Base-by-base conservation (phyloP, 148 eudicot genomes). In the Pouteria glomerata region DNA sequence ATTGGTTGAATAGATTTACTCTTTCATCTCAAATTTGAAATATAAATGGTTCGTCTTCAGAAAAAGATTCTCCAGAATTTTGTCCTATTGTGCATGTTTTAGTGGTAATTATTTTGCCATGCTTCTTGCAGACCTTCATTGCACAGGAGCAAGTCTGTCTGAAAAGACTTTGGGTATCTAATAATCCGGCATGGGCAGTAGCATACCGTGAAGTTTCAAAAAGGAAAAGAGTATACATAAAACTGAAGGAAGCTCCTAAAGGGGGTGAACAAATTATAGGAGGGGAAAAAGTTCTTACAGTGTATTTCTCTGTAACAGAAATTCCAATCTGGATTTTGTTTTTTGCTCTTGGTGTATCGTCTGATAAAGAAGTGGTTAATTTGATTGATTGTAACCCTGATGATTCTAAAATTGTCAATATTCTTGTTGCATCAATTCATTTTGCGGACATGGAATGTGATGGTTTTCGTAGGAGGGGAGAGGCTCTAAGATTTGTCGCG, bases 71-170 rank as follows among this genome's bases (percentile, higher is more conserved):
- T 8, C 2, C 0, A 6, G 57, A 30, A 27, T 66, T 71, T 3
- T 67, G 68, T 51, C 48, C 21, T 64, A 2, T n/a, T 64, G 34
- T 26, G 33, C 39, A 29, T 73, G 63, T 42, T 27, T 63, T 65
- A 45, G 33, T 26, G 14, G 52, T 63, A n/a, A 62, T 26, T 6
- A 24, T 30, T 58, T 74, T 57, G 27, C 44, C 35, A 50, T 14
- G 18, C 44, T 72, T 69, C 50, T 55, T 81, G 82, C 91, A 94
- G 98, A 79, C 81, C 16, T 95, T 95, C 67, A 89, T 95, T 74
- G 98, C 98, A 13, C 98, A 95, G 85, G 98, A 95, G 77, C 97
- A 91, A 73, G 75, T 77, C 18, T 88, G 93, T 82, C 79, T 91
- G 57, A 91, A 79, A 76, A 86, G 96, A 78, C 82, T 94, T 5